These are phyloP conservation scores for Drosera capensis DNA, from an alignment of 148 eudicot species.

Conservation along the genomic window DNA sequence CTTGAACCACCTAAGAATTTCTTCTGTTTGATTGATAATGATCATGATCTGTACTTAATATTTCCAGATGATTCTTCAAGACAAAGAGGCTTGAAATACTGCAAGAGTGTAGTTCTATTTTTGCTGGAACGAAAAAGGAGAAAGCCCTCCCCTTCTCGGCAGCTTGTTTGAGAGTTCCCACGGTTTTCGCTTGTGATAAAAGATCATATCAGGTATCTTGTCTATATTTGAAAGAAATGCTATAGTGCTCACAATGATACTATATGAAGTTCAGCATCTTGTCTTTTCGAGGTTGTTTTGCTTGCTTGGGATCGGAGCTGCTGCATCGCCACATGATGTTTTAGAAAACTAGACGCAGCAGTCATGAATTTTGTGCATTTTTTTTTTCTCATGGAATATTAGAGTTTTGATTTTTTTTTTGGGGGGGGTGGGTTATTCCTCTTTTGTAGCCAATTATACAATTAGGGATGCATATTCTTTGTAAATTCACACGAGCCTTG, in stretches of 20 bases:
- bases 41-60: too few species aligned
- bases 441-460: neutral
- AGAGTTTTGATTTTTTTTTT: too few species aligned
- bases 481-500: slow-evolving; percentile 1
- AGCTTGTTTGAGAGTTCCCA: neutral
- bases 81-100: neutral
- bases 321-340: too few species aligned
- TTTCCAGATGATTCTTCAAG: too few species aligned
- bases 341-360: too few species aligned
- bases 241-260: too few species aligned
- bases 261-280: too few species aligned
- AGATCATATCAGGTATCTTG: neutral
- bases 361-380: slow-evolving; percentile 5
- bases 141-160: neutral
- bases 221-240: neutral
- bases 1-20: too few species aligned
- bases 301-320: too few species aligned
- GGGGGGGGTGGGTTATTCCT: too few species aligned
- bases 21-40: too few species aligned
- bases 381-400: slow-evolving; percentile 5
- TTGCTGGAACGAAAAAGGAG: neutral
- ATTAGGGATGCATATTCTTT: slow-evolving; percentile 1
- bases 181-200: neutral
- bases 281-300: too few species aligned
- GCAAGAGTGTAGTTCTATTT: neutral